These are phyloP conservation scores for Groenewaldozyma tartarivorans DNA, from an alignment of 805 yeast species.

Conservation along the genomic window DNA sequence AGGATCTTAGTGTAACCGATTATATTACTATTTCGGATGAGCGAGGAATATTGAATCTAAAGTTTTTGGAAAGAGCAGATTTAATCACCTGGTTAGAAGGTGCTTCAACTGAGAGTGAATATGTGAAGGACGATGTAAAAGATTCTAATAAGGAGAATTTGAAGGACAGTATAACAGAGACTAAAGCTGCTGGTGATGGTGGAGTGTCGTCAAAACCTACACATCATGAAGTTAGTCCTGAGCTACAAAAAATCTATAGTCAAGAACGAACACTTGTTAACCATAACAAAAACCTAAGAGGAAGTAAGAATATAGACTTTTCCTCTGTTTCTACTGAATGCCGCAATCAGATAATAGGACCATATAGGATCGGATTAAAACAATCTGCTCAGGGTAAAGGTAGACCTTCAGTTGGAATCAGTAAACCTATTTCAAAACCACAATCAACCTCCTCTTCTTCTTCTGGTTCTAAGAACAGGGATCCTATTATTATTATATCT, in stretches of 20 bases:
- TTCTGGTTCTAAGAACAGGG: slow-evolving; percentile 24
- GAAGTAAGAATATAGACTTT: slow-evolving; percentile 29
- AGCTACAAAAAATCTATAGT: slow-evolving; percentile 35
- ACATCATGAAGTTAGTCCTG: slow-evolving; percentile 38
- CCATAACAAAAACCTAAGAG: slow-evolving; percentile 33
- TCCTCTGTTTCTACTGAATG: slow-evolving; percentile 28
- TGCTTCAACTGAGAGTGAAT: slow-evolving; percentile 48
- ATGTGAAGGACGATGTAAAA: no score
- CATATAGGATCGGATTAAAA: slow-evolving; percentile 10
- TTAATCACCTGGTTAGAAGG: slow-evolving; percentile 76
- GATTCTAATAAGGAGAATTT: neutral
- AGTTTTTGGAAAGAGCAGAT: slow-evolving; percentile 79
- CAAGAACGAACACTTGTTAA: slow-evolving; percentile 36
- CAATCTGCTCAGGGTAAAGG: neutral
- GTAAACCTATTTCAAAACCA: slow-evolving; percentile 4
- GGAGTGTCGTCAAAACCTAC: slow-evolving; percentile 12
- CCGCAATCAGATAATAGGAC: slow-evolving; percentile 20
- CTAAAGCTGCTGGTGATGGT: slow-evolving; percentile 5
- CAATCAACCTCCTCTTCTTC: slow-evolving; percentile 8
- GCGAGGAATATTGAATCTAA: slow-evolving; percentile 55
- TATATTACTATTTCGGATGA: slow-evolving; percentile 67
- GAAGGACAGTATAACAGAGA: slow-evolving; percentile 13
- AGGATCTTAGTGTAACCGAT: slow-evolving; percentile 68
- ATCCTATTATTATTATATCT: slow-evolving; percentile 67
- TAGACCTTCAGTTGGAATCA: neutral